phyloP scores from a whole-genome alignment of 306 rosid species.

The Quercus bicolor region DNA sequence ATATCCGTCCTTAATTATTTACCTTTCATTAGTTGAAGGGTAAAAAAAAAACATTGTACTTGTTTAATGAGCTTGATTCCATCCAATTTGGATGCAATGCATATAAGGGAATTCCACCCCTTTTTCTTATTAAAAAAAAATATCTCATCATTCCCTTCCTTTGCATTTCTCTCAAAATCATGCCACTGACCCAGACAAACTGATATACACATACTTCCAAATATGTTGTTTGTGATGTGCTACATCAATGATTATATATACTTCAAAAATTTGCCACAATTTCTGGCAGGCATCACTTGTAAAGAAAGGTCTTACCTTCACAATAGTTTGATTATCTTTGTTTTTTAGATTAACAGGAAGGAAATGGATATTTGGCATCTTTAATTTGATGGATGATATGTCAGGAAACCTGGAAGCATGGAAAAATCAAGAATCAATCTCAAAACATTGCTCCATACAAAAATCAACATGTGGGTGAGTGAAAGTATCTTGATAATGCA shows the following conservation, averaged over 20 bases:
- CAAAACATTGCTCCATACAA: background rate
- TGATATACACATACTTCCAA: no score
- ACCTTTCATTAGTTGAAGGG: no score
- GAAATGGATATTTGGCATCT: slow-evolving; percentile 97
- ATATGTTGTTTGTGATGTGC: background rate
- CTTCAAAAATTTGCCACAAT: background rate
- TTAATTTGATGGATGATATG: slow-evolving; percentile 59
- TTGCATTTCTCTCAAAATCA: no score
- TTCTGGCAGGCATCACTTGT: slow-evolving; percentile 5
- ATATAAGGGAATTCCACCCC: no score
- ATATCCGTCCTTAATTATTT: no score
- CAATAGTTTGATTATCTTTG: slow-evolving; percentile 55
- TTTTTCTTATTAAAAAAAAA: no score
- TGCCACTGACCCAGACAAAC: no score
- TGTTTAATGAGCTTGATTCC: no score
- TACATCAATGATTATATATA: background rate
- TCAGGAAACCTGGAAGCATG: slow-evolving; percentile 65
- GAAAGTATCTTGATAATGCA: background rate
- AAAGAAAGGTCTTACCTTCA: slow-evolving; percentile 60
- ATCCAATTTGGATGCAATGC: no score
- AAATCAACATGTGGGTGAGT: background rate
- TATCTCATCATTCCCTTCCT: no score
- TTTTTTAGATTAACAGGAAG: slow-evolving; percentile 75
- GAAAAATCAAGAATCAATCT: slow-evolving; percentile 16
- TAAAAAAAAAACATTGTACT: no score